Percentiles rank a stretch among this genome's conserved stretches.
These are phyloP conservation scores for Plasmopara viticola DNA, from an alignment of 352 stramenopile genomes.

Conservation along the genomic window DNA sequence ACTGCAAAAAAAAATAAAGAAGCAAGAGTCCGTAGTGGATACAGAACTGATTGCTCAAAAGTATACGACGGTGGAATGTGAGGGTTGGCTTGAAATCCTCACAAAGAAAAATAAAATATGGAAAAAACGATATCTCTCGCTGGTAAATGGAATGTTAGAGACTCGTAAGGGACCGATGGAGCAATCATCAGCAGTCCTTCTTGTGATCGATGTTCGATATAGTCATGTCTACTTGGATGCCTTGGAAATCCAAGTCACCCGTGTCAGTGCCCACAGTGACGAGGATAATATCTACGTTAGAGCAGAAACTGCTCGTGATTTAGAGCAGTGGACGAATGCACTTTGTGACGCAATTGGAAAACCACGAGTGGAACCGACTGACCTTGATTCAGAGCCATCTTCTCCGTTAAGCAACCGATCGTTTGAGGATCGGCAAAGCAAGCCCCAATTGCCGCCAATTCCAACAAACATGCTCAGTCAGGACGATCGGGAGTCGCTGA, in stretches of 20 bases:
- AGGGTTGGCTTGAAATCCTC: conserved; percentile 63
- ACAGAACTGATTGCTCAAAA: conserved; percentile 18
- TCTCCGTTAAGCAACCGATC: conserved; percentile 5
- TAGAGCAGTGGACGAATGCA: conserved; percentile 48
- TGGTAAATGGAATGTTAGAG: conserved; percentile 50
- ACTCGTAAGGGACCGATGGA: conserved; percentile 52
- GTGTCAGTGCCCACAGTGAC: conserved; percentile 26
- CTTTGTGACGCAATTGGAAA: conserved; percentile 41
- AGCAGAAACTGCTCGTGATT: conserved; percentile 34
- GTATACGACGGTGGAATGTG: conserved; percentile 22
- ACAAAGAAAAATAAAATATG: conserved; percentile 39
- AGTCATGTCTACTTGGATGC: conserved; percentile 25
- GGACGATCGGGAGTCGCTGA: conserved; percentile 10
- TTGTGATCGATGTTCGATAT: conserved; percentile 46
- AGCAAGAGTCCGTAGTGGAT: conserved; percentile 12
- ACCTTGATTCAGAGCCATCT: background rate
- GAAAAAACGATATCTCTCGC: conserved; percentile 57
- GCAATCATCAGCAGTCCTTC: conserved; percentile 38
- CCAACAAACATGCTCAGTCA: conserved; percentile 13
- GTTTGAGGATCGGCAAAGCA: conserved; percentile 9
- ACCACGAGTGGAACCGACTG: conserved; percentile 8
- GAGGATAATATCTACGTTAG: conserved; percentile 35
- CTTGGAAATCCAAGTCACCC: conserved; percentile 51
- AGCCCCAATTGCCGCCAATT: conserved; percentile 19
- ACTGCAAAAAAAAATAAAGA: conserved; percentile 7